Evolutionary conservation across 169 alveolate species (phyloP).

Genomic region (Plasmodium sp.): DNA sequence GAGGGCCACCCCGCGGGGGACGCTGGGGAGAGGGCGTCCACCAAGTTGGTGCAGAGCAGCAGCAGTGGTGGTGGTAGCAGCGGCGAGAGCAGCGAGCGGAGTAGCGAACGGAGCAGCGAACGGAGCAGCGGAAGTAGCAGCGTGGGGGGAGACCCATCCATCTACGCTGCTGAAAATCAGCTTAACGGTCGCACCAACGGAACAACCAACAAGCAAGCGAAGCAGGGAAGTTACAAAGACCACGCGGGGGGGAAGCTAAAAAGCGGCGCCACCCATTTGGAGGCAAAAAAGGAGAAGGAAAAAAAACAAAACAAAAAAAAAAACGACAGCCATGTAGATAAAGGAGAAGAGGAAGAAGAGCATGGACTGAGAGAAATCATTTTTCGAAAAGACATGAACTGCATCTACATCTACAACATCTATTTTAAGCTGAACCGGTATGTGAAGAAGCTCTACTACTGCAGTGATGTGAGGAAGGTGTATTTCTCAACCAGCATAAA

Average conservation of each 20-base stretch:
- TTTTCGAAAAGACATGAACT: constrained; percentile 63
- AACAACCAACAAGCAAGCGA: not conserved
- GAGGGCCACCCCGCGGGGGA: not conserved
- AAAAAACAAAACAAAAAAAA: not conserved
- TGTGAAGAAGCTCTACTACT: constrained; percentile 61
- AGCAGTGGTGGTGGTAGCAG: not conserved
- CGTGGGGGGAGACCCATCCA: not conserved
- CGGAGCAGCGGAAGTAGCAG: not conserved
- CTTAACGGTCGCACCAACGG: not conserved
- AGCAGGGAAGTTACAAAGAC: not conserved
- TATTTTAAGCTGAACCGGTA: constrained; percentile 43
- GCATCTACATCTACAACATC: constrained; percentile 62
- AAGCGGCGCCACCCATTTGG: not conserved
- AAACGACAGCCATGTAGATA: not conserved
- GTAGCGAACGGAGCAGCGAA: not conserved
- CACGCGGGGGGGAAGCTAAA: not conserved
- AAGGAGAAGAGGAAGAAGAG: constrained; percentile 4
- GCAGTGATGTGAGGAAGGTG: constrained; percentile 74
- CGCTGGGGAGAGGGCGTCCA: not conserved
- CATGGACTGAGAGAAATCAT: constrained; percentile 71
- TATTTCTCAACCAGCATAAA: constrained; percentile 61
- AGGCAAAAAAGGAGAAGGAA: not conserved
- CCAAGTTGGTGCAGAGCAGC: not conserved
- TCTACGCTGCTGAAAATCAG: not conserved
- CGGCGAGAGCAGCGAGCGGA: not conserved